These are phyloP conservation scores for Candida glucosophila DNA, from an alignment of 1,139 yeast species.

Conservation along the genomic window DNA sequence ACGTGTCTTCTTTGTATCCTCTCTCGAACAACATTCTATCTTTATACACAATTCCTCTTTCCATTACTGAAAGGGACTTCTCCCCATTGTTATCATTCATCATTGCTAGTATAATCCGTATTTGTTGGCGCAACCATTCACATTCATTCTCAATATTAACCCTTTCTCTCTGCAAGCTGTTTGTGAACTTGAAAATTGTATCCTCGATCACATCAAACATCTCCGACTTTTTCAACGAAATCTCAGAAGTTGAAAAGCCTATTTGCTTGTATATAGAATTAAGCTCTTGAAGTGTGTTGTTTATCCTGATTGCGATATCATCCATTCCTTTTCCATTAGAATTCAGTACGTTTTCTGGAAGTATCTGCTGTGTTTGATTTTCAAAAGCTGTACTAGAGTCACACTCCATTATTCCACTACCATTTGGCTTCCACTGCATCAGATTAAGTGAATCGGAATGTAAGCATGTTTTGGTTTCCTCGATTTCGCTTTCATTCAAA, in stretches of 20 bases:
- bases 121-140: slow-evolving; percentile 41
- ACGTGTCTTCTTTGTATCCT: slow-evolving; percentile 26
- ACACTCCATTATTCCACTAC: too few species aligned
- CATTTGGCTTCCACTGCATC: too few species aligned
- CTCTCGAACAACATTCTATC: slow-evolving; percentile 17
- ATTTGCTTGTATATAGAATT: slow-evolving; percentile 26
- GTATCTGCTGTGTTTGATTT: too few species aligned
- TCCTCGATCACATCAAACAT: slow-evolving; percentile 33
- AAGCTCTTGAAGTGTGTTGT: slow-evolving; percentile 26
- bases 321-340: slow-evolving; percentile 11
- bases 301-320: slow-evolving; percentile 20
- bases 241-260: slow-evolving; percentile 30
- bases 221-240: slow-evolving; percentile 26
- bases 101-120: slow-evolving; percentile 32
- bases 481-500: too few species aligned
- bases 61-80: slow-evolving; percentile 13
- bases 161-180: slow-evolving; percentile 28
- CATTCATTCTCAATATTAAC: slow-evolving; percentile 34
- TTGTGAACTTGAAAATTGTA: slow-evolving; percentile 27
- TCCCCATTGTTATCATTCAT: slow-evolving; percentile 29
- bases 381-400: too few species aligned
- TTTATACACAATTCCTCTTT: slow-evolving; percentile 27
- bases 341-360: too few species aligned
- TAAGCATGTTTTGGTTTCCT: too few species aligned
- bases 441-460: too few species aligned